A percentile compares a stretch with the other conserved stretches of the same genome.
Evolutionary conservation across 306 rosid genomes (phyloP).

Genomic region (Sicyos edulis): DNA sequence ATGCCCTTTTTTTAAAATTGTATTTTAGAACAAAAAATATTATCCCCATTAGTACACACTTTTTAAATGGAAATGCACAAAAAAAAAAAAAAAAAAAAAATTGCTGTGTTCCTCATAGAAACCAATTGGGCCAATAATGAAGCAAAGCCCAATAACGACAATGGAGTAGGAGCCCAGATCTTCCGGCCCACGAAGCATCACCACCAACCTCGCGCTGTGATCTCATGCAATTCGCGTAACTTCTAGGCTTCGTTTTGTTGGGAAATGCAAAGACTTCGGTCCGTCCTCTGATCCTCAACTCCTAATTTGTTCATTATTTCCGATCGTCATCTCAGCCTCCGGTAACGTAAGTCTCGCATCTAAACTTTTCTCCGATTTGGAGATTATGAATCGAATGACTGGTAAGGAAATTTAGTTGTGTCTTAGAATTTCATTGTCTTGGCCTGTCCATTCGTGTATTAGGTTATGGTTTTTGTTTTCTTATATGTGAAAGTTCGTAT

Average conservation of each 20-base stretch:
- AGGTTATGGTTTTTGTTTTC: no score
- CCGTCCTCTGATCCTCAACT: constrained; percentile 17
- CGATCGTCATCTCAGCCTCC: constrained; percentile 4
- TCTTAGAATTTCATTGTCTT: neutral
- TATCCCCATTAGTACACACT: no score
- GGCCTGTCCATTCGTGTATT: neutral
- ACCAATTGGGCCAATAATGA: neutral
- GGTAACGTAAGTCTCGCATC: constrained; percentile 1
- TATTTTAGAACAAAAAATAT: no score
- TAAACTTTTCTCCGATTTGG: neutral
- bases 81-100: no score
- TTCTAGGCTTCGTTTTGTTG: constrained; percentile 1
- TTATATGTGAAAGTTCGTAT: no score
- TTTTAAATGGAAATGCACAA: no score
- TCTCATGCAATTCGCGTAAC: constrained; percentile 10
- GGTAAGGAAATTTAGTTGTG: no score
- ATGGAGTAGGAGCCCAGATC: neutral
- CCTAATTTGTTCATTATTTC: neutral
- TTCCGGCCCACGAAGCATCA: neutral
- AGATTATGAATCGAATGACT: no score
- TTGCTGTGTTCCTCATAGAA: no score
- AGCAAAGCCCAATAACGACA: neutral
- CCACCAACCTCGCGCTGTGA: constrained; percentile 11
- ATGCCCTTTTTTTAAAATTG: no score
- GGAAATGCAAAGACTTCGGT: neutral